A percentile compares a stretch with the other conserved stretches of the same genome.
phyloP scores from a whole-genome alignment of 208 protist species.

The Crithidia expoeki region DNA sequence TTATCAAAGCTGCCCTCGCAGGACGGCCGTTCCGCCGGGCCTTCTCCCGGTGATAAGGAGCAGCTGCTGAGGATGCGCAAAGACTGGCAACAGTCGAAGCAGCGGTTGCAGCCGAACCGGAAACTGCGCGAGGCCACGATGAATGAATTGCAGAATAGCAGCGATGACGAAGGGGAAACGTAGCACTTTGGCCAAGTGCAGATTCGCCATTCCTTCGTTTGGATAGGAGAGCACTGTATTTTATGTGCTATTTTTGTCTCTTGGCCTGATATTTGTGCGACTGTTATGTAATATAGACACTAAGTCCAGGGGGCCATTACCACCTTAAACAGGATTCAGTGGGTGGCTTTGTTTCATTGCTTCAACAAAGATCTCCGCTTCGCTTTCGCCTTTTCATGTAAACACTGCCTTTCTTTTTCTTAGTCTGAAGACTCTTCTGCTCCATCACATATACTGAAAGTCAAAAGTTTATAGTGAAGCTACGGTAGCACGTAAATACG shows the following conservation, averaged over 20 bases:
- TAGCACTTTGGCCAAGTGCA: not conserved
- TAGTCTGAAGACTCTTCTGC: too few relatives aligned
- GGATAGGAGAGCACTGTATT: too few relatives aligned
- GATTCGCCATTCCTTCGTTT: too few relatives aligned
- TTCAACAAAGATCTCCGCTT: not conserved
- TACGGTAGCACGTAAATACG: too few relatives aligned
- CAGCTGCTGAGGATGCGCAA: slow-evolving; percentile 45
- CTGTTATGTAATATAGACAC: too few relatives aligned
- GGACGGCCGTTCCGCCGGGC: not conserved
- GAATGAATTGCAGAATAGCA: slow-evolving; percentile 22
- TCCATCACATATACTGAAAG: too few relatives aligned
- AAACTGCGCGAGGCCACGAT: slow-evolving; percentile 34
- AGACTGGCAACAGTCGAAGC: slow-evolving; percentile 28
- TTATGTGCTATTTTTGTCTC: slow-evolving; percentile 17
- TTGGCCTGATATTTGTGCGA: too few relatives aligned
- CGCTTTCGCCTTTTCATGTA: not conserved
- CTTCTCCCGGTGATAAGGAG: slow-evolving; percentile 5
- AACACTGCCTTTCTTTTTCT: too few relatives aligned
- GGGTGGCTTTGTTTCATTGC: too few relatives aligned
- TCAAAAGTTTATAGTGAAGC: too few relatives aligned
- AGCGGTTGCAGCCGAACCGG: slow-evolving; percentile 34
- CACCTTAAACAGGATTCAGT: too few relatives aligned
- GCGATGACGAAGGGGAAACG: slow-evolving; percentile 13
- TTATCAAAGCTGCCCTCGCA: slow-evolving; percentile 9
- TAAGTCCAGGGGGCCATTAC: too few relatives aligned